phyloP scores from a whole-genome alignment of 371 early-diverging fungal genomes.

The Chytridium lagenaria region DNA sequence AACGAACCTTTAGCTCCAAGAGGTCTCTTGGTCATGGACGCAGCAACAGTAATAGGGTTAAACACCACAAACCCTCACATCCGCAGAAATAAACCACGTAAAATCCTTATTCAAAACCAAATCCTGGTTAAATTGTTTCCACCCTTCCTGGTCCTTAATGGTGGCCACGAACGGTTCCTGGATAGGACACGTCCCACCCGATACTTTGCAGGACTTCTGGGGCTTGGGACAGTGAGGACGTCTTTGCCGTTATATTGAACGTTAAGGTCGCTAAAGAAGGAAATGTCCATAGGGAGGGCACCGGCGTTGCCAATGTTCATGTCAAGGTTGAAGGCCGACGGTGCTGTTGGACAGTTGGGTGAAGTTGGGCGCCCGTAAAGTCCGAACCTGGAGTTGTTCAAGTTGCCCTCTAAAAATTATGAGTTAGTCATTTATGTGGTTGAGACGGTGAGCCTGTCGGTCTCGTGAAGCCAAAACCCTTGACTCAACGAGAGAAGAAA shows the following conservation, averaged over 20 bases:
- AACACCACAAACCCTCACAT: constrained; percentile 6
- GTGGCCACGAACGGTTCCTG: background rate
- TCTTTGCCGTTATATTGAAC: background rate
- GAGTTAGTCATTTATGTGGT: background rate
- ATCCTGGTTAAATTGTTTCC: background rate
- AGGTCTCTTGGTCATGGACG: constrained; percentile 2
- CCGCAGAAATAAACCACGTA: background rate
- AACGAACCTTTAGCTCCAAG: background rate
- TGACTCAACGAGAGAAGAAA: background rate
- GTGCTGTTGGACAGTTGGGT: background rate
- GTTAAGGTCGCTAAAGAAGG: background rate
- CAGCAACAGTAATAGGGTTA: background rate
- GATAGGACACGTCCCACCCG: background rate
- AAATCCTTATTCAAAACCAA: background rate
- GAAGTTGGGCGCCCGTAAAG: background rate
- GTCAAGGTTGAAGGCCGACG: constrained; percentile 1
- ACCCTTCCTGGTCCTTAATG: background rate
- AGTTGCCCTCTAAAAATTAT: background rate
- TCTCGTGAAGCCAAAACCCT: too few species aligned
- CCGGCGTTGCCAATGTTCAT: background rate
- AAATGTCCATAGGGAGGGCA: constrained; percentile 13
- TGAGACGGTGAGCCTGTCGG: too few species aligned
- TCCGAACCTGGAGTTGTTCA: constrained; percentile 12
- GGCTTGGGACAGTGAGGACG: background rate
- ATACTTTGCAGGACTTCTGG: background rate